Base-by-base conservation (phyloP, 2,329 filamentous ascomycete genomes). In the Neonectria punicea region DNA sequence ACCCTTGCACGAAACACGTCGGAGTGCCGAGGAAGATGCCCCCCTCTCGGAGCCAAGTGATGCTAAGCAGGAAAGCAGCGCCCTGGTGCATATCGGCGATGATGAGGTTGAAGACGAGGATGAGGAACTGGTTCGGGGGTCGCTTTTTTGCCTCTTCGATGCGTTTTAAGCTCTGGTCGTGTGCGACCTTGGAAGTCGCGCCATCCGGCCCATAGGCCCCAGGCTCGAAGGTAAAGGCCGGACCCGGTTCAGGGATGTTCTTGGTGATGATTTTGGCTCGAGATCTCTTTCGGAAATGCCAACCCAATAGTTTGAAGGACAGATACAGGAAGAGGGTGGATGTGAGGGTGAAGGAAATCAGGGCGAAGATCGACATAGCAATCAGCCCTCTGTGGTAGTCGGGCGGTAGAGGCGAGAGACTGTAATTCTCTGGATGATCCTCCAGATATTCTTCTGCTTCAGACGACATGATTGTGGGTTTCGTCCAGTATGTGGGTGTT, bases 71-170 rank as follows among this genome's bases (percentile, higher is more conserved):
- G 74, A 92, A 92, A 7, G 88, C 86, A 2, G 86, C 74, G 9
- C 87, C 83, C 73, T 92, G 90, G 72, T 90, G 87, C 55, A 90
- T 83, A 72, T 92, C 90, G 63, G 90, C 89, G 44, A 90, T 77
- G 14, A 92, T 80, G 3, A 92, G 85, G 76, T 92, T 92, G 76
- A 90, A 87, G 62, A 92, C 88, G n/a, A 93, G 82, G 2, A 92
- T 81, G 39, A 92, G 82, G 73, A 92, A 90, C 76, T 92, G 90
- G 69, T 91, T 92, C 2, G 83, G 84, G 22, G 67, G 62, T 47
- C 51, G 47, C 32, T 49, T 43, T 16, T 34, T 55, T 16, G 63
- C 67, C 32, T 56, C 57, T 20, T 58, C 36, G 9, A 70, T 58
- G 3, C 63, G 67, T 32, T 53, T 18, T 7, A 54, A 57, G 16